Evolutionary conservation across 345 rosid species (phyloP).

Genomic region (Populus pruinosa): DNA sequence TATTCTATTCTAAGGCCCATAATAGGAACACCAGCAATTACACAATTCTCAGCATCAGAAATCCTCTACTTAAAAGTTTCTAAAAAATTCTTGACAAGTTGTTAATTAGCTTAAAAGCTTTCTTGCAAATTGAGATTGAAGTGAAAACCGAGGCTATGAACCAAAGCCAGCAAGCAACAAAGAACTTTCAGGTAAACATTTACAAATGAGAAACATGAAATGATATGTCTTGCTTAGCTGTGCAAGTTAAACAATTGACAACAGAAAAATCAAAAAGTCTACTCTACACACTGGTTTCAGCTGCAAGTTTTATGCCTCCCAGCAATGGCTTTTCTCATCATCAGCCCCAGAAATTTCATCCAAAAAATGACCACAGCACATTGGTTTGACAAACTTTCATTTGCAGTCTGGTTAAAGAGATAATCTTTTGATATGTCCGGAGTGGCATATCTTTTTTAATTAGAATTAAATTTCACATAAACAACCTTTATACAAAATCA

Average conservation of each 20-base stretch:
- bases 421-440: neutral
- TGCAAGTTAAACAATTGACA: neutral
- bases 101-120: neutral
- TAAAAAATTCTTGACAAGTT: neutral
- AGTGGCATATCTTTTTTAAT: neutral
- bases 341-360: neutral
- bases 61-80: neutral
- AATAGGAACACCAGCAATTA: neutral
- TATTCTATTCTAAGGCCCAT: neutral
- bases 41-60: neutral
- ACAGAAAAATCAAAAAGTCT: neutral
- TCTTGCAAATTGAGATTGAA: neutral
- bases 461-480: neutral
- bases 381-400: neutral
- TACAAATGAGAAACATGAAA: neutral
- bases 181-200: neutral
- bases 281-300: neutral
- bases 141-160: neutral
- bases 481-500: neutral
- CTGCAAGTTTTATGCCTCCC: neutral
- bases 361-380: neutral
- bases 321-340: neutral
- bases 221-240: neutral
- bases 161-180: neutral
- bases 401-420: neutral